These are phyloP conservation scores for Acacia crassicarpa DNA, from an alignment of 306 rosid genomes.

Conservation along the genomic window DNA sequence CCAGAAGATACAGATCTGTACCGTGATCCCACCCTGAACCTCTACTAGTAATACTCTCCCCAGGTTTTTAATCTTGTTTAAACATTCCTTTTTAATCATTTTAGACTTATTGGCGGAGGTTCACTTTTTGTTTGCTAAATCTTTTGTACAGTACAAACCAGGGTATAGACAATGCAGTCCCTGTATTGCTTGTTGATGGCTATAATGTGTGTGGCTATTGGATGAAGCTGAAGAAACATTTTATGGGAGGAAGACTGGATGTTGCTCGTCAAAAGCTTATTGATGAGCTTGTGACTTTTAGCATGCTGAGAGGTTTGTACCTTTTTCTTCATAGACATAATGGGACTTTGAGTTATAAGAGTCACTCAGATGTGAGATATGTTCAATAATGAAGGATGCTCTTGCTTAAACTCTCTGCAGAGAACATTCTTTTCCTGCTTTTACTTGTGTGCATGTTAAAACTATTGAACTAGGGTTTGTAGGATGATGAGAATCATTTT, in stretches of 20 bases:
- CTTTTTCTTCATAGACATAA: background rate
- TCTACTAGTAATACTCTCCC: conserved; percentile 65
- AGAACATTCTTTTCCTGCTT: background rate
- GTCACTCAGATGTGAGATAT: background rate
- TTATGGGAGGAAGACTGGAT: conserved; percentile 68
- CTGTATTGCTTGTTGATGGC: conserved; percentile 91
- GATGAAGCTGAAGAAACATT: conserved; percentile 86
- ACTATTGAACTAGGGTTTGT: background rate
- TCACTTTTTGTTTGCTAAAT: conserved; percentile 15
- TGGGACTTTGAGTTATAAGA: background rate
- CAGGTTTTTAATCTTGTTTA: conserved; percentile 29
- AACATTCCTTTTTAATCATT: background rate
- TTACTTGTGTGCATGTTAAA: background rate
- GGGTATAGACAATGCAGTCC: conserved; percentile 70
- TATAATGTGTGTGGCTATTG: conserved; percentile 95
- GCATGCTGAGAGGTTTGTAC: conserved; percentile 73
- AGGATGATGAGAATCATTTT: background rate
- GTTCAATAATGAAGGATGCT: background rate
- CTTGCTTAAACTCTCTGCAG: background rate
- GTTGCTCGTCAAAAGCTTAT: conserved; percentile 84
- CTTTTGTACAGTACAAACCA: conserved; percentile 62
- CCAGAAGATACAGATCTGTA: conserved; percentile 50
- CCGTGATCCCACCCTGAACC: conserved; percentile 73
- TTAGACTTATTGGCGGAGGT: conserved; percentile 1
- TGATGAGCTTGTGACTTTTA: conserved; percentile 77